These are phyloP conservation scores for Trichoderma virens DNA, from an alignment of 495 filamentous ascomycete genomes.

Conservation along the genomic window DNA sequence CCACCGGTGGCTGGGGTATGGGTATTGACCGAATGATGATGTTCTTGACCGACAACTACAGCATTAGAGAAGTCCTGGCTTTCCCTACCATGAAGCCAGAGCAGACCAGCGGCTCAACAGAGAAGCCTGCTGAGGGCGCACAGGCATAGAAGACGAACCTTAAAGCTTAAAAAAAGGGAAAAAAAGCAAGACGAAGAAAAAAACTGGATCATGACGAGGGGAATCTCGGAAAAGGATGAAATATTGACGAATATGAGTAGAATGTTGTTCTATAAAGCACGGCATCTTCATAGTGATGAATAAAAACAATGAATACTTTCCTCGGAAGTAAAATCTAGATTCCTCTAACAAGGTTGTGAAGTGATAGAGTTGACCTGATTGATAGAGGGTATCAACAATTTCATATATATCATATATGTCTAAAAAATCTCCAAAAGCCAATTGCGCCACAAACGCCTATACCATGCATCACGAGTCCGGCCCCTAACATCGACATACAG, in stretches of 20 bases:
- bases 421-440: background rate
- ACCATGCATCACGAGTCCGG: background rate
- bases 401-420: background rate
- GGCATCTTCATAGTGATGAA: background rate
- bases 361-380: background rate
- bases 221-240: background rate
- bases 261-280: background rate
- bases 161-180: background rate
- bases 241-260: background rate
- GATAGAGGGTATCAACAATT: background rate
- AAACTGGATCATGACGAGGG: background rate
- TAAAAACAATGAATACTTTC: background rate
- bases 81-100: constrained; percentile 60
- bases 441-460: background rate
- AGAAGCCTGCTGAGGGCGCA: background rate
- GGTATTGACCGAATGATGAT: constrained; percentile 95
- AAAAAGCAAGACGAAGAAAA: background rate
- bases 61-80: constrained; percentile 89
- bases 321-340: background rate
- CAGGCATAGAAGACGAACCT: background rate
- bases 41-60: constrained; percentile 94
- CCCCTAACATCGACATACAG: background rate
- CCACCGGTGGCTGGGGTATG: constrained; percentile 95
- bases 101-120: background rate
- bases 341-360: background rate